A percentile compares a stretch with the other conserved stretches of the same genome.
phyloP scores from a whole-genome alignment of 2,329 filamentous ascomycete genomes.

The Aspergillus floridensis region DNA sequence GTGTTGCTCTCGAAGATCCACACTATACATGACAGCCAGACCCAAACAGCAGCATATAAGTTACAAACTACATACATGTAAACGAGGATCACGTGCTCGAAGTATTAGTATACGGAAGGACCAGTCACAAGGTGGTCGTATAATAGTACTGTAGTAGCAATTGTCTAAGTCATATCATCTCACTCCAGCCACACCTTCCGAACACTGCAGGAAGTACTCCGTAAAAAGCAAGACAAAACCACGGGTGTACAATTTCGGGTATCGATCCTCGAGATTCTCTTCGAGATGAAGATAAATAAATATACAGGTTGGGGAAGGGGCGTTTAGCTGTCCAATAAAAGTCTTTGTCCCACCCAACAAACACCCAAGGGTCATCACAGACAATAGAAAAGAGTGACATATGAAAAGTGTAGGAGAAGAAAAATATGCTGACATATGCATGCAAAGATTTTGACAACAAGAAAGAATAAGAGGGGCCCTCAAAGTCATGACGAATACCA shows the following conservation, averaged over 20 bases:
- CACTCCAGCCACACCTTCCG: background rate
- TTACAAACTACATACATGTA: no score
- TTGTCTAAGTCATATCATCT: background rate
- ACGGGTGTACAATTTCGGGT: background rate
- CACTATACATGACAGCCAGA: no score
- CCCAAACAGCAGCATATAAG: no score
- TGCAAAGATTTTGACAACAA: constrained; percentile 4
- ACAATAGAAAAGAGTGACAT: background rate
- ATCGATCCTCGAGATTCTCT: background rate
- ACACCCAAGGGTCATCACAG: background rate
- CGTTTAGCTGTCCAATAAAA: background rate
- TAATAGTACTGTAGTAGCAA: background rate
- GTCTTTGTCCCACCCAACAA: background rate
- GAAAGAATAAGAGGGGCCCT: background rate
- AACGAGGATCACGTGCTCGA: no score
- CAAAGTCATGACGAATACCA: constrained; percentile 5
- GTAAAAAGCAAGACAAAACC: background rate
- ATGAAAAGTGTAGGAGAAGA: background rate
- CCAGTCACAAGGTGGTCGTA: background rate
- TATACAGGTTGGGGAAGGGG: background rate
- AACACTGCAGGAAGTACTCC: no score
- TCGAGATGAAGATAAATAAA: constrained; percentile 14
- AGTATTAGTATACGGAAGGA: no score
- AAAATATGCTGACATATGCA: constrained; percentile 2
- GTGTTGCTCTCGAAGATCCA: no score